These are phyloP conservation scores for Penicillium sp. DNA, from an alignment of 2,329 filamentous ascomycete genomes.

Conservation along the genomic window DNA sequence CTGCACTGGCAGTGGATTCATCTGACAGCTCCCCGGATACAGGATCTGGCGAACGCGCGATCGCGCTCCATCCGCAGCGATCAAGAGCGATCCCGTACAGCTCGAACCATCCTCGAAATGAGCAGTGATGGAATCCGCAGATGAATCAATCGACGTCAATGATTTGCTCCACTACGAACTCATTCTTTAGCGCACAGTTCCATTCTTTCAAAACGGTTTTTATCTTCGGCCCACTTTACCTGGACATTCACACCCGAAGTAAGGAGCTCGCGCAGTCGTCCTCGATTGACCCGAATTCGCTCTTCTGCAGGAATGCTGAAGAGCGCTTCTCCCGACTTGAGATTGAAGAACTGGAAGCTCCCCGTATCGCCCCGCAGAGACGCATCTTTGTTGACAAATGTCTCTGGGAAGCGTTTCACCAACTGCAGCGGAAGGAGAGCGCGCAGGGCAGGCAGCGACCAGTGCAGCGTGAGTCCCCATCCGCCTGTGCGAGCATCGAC, in stretches of 20 bases:
- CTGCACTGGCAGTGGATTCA: conserved; percentile 44
- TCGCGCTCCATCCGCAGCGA: conserved; percentile 49
- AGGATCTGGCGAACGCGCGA: conserved; percentile 39
- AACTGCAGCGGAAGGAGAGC: conserved; percentile 47
- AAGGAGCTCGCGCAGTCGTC: conserved; percentile 44
- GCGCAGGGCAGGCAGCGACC: conserved; percentile 51
- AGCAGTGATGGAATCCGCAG: conserved; percentile 34
- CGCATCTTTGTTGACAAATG: conserved; percentile 51
- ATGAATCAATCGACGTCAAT: conserved; percentile 30
- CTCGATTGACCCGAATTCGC: conserved; percentile 46
- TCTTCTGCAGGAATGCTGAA: conserved; percentile 43
- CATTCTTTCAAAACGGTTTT: not conserved
- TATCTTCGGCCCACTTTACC: conserved; percentile 24
- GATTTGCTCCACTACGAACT: conserved; percentile 35
- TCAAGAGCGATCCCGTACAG: conserved; percentile 40
- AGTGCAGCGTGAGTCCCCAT: conserved; percentile 61
- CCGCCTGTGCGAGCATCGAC: conserved; percentile 47
- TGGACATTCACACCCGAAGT: conserved; percentile 44
- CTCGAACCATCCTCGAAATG: conserved; percentile 45
- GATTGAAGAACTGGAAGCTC: conserved; percentile 52
- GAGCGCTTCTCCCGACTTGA: conserved; percentile 45
- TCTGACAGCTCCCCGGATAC: conserved; percentile 22
- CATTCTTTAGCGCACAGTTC: not conserved
- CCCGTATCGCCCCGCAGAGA: conserved; percentile 44
- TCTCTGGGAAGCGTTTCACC: conserved; percentile 42